Evolutionary conservation across 2,329 filamentous ascomycete genomes (phyloP).

Genomic region (Penicillium sp.): DNA sequence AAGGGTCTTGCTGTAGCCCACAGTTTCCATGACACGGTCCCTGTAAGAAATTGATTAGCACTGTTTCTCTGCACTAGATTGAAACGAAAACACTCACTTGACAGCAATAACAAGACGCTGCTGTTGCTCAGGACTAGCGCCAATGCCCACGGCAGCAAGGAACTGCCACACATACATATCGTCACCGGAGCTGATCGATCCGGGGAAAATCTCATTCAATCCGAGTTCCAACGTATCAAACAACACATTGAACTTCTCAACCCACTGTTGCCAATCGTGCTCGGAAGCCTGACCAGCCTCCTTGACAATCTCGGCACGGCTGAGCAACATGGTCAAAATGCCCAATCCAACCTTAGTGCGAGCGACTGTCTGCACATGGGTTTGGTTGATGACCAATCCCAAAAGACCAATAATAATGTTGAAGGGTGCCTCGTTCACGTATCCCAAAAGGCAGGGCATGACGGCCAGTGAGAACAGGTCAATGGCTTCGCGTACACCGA

Average conservation of each 20-base stretch:
- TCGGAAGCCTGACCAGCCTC: conserved; percentile 70
- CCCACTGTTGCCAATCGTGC: conserved; percentile 78
- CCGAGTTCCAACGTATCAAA: conserved; percentile 85
- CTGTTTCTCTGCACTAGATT: neutral
- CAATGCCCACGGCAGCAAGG: conserved; percentile 89
- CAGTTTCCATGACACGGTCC: conserved; percentile 95
- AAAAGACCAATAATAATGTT: conserved; percentile 88
- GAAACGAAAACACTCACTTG: conserved; percentile 55
- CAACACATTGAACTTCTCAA: conserved; percentile 75
- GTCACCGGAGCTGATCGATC: conserved; percentile 82
- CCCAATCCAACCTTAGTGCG: conserved; percentile 84
- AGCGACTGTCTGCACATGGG: conserved; percentile 79
- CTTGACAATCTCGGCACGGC: conserved; percentile 88
- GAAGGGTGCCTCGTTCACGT: conserved; percentile 85
- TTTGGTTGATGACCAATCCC: conserved; percentile 75
- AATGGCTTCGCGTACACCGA: conserved; percentile 81
- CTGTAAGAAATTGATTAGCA: conserved; percentile 31
- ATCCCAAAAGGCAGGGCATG: conserved; percentile 84
- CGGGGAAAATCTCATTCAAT: conserved; percentile 83
- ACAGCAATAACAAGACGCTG: conserved; percentile 91
- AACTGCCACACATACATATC: conserved; percentile 99
- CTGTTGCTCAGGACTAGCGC: conserved; percentile 90
- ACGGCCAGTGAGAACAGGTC: conserved; percentile 86
- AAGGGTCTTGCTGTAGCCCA: conserved; percentile 81
- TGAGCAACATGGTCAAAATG: conserved; percentile 90